A percentile compares a stretch with the other conserved stretches of the same genome.
Evolutionary conservation across 163 green algal species (phyloP).

Genomic region (Scenedesmus sp.): DNA sequence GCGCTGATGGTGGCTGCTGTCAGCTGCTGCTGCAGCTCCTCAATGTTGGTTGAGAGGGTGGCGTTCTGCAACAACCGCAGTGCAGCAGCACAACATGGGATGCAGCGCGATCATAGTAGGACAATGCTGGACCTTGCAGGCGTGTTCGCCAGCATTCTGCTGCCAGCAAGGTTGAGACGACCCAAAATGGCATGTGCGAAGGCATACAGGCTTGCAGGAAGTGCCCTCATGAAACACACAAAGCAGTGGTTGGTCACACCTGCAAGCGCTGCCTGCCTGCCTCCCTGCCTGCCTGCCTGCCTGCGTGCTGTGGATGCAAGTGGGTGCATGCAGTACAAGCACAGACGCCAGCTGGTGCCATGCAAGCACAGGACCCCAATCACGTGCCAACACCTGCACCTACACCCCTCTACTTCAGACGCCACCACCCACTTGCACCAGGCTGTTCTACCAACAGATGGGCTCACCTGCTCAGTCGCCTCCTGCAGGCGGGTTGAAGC

Average conservation of each 20-base stretch:
- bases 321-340: too few relatives aligned
- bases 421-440: not conserved
- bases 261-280: too few relatives aligned
- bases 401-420: too few relatives aligned
- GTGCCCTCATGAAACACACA: too few relatives aligned
- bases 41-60: not conserved
- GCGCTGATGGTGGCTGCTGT: not conserved
- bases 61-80: not conserved
- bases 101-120: too few relatives aligned
- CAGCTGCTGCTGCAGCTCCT: conserved; percentile 28
- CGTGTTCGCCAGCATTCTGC: not conserved
- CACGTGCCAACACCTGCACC: too few relatives aligned
- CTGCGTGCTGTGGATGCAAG: too few relatives aligned
- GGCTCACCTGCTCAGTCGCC: not conserved
- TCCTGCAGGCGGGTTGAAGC: not conserved
- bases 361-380: too few relatives aligned
- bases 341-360: too few relatives aligned
- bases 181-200: too few relatives aligned
- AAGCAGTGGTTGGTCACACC: not conserved
- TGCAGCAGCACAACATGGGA: not conserved
- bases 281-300: too few relatives aligned
- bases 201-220: not conserved
- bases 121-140: not conserved
- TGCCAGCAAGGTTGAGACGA: not conserved
- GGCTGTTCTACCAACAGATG: too few relatives aligned